Conservation (phyloP, 2,329 filamentous ascomycete species). For the Setomelanomma holmii region DNA sequence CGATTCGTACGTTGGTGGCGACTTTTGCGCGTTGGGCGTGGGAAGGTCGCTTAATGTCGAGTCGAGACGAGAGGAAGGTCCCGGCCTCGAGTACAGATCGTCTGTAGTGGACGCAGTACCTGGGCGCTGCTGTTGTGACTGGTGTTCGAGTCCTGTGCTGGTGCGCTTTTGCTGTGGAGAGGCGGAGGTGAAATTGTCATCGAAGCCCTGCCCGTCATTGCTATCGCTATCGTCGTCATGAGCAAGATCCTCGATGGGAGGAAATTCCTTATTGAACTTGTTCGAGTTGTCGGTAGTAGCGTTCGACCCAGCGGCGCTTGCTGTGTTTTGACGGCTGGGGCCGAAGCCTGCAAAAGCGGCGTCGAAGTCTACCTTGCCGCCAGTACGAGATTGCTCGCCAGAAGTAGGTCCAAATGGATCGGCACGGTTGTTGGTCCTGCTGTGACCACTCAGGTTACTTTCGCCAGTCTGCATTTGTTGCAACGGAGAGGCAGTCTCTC, state of each 20-base stretch:
- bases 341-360: slow-evolving; percentile 81
- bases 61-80: slow-evolving; percentile 44
- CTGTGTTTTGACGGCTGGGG: slow-evolving; percentile 58
- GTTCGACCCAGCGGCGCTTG: slow-evolving; percentile 42
- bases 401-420: slow-evolving; percentile 51
- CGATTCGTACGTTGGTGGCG: slow-evolving; percentile 65
- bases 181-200: slow-evolving; percentile 85
- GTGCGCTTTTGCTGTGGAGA: slow-evolving; percentile 49
- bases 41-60: slow-evolving; percentile 55
- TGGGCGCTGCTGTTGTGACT: slow-evolving; percentile 34
- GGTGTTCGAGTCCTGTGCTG: slow-evolving; percentile 33
- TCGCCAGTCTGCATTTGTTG: slow-evolving; percentile 58
- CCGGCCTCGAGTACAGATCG: slow-evolving; percentile 41
- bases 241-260: slow-evolving; percentile 87
- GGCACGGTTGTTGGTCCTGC: slow-evolving; percentile 49
- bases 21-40: slow-evolving; percentile 61
- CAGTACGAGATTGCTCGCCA: slow-evolving; percentile 42
- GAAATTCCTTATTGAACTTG: slow-evolving; percentile 79
- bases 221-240: slow-evolving; percentile 82
- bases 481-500: slow-evolving; percentile 50
- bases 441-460: slow-evolving; percentile 56
- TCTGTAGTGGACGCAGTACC: slow-evolving; percentile 34
- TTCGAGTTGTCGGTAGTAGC: slow-evolving; percentile 47
- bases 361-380: slow-evolving; percentile 80
- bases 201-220: slow-evolving; percentile 76